phyloP scores from a whole-genome alignment of 1,284 basidiomycete species.

The Abortiporus biennis region DNA sequence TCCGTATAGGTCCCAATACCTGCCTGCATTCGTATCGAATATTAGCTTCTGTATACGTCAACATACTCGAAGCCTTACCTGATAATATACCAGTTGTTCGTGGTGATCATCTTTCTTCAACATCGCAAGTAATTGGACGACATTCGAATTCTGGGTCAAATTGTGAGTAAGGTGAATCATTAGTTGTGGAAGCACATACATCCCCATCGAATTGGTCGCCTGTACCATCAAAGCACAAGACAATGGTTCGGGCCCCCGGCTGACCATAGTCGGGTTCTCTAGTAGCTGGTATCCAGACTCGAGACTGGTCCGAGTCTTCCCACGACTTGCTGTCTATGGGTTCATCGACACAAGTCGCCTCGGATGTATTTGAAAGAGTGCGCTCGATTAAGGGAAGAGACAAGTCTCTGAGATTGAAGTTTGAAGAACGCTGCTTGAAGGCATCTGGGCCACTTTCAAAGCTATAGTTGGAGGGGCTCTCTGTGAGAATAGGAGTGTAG shows the following conservation, averaged over 20 bases:
- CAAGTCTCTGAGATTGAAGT: too few species aligned
- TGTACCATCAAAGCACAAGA: constrained; percentile 18
- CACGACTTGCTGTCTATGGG: not conserved
- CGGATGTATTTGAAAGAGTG: too few species aligned
- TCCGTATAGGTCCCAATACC: constrained; percentile 22
- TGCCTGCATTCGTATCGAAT: constrained; percentile 12
- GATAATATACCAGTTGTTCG: constrained; percentile 32
- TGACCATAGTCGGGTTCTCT: not conserved
- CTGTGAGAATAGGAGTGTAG: too few species aligned
- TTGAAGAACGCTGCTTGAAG: too few species aligned
- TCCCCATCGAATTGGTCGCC: constrained; percentile 18
- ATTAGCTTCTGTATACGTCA: not conserved
- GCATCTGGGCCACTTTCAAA: too few species aligned
- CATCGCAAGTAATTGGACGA: constrained; percentile 29
- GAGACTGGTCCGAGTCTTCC: too few species aligned
- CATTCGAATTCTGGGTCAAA: constrained; percentile 15
- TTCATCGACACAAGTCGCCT: not conserved
- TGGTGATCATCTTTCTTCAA: constrained; percentile 40
- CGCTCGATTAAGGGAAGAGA: too few species aligned
- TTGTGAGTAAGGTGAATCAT: not conserved
- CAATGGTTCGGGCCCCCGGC: constrained; percentile 12
- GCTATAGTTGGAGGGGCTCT: too few species aligned
- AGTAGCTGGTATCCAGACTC: constrained; percentile 12
- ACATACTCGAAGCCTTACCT: constrained; percentile 6
- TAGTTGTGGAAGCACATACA: constrained; percentile 8